phyloP scores from a whole-genome alignment of 2,329 filamentous ascomycete species.

The Sodiomyces alkalinus region DNA sequence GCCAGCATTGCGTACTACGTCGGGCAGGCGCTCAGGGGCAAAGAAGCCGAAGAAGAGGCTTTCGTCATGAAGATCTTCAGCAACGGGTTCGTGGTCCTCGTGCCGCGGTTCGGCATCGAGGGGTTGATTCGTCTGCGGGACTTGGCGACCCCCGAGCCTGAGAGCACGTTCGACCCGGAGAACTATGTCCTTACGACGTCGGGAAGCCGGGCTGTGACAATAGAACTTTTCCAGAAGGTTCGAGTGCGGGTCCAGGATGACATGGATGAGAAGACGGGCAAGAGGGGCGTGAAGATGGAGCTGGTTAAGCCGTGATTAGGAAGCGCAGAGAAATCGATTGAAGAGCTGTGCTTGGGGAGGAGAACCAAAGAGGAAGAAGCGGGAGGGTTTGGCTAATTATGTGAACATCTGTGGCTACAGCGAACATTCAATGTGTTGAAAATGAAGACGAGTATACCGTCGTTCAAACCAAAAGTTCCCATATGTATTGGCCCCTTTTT shows the following conservation, averaged over 20 bases:
- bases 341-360: too few species aligned
- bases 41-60: slow-evolving; percentile 66
- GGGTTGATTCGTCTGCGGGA: slow-evolving; percentile 77
- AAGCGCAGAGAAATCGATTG: too few species aligned
- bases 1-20: slow-evolving; percentile 97
- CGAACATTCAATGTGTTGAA: too few species aligned
- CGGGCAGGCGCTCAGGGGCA: slow-evolving; percentile 79
- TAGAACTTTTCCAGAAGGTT: slow-evolving; percentile 89
- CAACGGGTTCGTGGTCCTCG: slow-evolving; percentile 93
- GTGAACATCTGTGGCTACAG: too few species aligned
- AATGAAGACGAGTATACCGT: too few species aligned
- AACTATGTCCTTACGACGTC: slow-evolving; percentile 58
- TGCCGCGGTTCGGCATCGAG: slow-evolving; percentile 91
- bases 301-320: slow-evolving; percentile 31
- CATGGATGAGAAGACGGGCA: slow-evolving; percentile 89
- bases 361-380: too few species aligned
- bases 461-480: too few species aligned
- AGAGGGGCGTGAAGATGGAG: slow-evolving; percentile 75
- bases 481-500: slow-evolving; percentile 1
- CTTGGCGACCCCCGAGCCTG: slow-evolving; percentile 61
- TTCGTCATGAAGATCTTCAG: slow-evolving; percentile 96
- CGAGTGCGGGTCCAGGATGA: slow-evolving; percentile 79
- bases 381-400: too few species aligned
- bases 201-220: slow-evolving; percentile 37
- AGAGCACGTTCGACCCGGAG: slow-evolving; percentile 73